phyloP scores from a whole-genome alignment of 176 grass and related monocot species.

The Oryza nivara region DNA sequence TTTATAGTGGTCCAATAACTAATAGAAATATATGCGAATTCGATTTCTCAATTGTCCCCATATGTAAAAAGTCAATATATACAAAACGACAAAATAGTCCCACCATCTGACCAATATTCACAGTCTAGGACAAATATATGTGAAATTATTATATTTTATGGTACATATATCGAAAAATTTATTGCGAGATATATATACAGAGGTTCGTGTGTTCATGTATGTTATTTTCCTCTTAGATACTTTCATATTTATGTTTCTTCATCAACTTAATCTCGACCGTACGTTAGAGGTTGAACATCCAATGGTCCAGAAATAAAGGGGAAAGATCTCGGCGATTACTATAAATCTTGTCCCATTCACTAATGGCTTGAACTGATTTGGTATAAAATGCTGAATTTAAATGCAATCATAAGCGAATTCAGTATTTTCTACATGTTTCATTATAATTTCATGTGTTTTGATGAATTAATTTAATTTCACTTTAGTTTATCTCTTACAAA shows the following conservation, averaged over 20 bases:
- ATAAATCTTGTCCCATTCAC: neutral
- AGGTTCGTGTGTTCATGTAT: neutral
- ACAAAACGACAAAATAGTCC: neutral
- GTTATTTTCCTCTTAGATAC: neutral
- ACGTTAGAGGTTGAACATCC: neutral
- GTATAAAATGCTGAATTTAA: neutral
- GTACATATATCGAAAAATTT: neutral
- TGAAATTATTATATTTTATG: neutral
- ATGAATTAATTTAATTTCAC: neutral
- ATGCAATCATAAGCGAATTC: neutral
- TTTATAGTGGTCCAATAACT: slow-evolving; percentile 1
- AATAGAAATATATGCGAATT: neutral
- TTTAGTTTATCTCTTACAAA: neutral
- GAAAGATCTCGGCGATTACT: neutral
- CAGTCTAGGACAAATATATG: neutral
- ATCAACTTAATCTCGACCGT: neutral
- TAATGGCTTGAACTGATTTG: neutral
- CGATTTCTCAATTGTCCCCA: neutral
- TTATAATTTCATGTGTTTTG: neutral
- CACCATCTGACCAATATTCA: neutral
- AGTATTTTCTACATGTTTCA: neutral
- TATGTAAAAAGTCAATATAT: neutral
- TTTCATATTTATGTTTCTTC: neutral
- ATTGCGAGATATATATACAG: neutral
- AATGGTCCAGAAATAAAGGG: neutral